These are phyloP conservation scores for Solanum chmielewskii DNA, from an alignment of 257 asterid genomes.

Conservation along the genomic window DNA sequence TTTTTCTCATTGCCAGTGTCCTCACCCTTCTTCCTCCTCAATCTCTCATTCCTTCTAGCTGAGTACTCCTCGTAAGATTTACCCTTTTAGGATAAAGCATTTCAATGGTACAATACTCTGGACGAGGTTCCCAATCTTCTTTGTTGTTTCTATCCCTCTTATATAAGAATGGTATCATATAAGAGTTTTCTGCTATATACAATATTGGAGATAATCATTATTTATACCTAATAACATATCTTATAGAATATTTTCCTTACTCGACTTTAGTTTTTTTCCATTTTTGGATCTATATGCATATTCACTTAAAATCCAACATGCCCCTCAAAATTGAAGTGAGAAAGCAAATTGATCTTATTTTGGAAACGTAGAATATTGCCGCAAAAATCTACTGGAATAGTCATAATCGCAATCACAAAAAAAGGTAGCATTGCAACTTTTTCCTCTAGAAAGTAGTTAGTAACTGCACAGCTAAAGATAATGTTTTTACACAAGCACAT, in stretches of 20 bases:
- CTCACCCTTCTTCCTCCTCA: slow-evolving; percentile 62
- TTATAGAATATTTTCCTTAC: not conserved
- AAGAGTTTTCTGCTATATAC: not conserved
- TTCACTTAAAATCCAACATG: not conserved
- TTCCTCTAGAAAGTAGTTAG: not conserved
- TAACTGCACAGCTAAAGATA: not conserved
- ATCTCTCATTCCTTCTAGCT: slow-evolving; percentile 77
- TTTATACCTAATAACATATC: not conserved
- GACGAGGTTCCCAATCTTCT: slow-evolving; percentile 35
- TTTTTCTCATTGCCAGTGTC: slow-evolving; percentile 38
- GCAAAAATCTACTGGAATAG: not conserved
- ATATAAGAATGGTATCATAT: not conserved
- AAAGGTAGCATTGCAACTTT: not conserved
- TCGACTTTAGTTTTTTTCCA: not conserved
- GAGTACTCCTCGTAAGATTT: slow-evolving; percentile 65
- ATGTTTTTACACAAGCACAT: not conserved
- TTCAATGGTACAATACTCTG: slow-evolving; percentile 57
- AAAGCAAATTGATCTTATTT: not conserved
- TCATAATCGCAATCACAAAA: not conserved
- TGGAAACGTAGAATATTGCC: not conserved
- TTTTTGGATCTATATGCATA: not conserved
- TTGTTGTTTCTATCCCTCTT: slow-evolving; percentile 8
- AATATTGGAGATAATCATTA: not conserved
- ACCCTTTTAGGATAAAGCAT: slow-evolving; percentile 69
- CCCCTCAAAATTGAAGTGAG: not conserved